Evolutionary conservation across 345 rosid species (phyloP).

Genomic region (Cardamine occulta): DNA sequence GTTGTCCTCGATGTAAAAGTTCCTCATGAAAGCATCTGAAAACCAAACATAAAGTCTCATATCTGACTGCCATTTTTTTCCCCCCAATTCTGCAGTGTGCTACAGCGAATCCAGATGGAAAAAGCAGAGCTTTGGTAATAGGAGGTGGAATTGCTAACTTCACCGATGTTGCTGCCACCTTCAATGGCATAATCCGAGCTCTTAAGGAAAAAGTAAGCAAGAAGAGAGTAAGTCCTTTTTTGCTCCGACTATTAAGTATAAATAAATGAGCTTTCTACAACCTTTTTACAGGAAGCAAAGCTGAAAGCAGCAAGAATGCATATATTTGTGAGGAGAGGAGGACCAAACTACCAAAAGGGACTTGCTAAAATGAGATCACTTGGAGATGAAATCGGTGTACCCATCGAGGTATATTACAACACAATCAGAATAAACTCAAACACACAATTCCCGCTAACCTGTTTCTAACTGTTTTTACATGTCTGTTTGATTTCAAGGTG

Average conservation of each 20-base stretch:
- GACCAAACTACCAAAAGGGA: conserved; percentile 94
- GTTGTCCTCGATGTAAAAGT: conserved; percentile 86
- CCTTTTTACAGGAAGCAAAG: conserved; percentile 40
- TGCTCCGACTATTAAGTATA: conserved; percentile 58
- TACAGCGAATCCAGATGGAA: conserved; percentile 85
- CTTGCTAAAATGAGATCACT: conserved; percentile 91
- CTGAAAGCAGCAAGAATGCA: conserved; percentile 47
- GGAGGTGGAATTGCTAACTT: conserved; percentile 99
- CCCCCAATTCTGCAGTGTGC: conserved; percentile 65
- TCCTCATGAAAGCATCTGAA: background rate
- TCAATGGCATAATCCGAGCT: conserved; percentile 88
- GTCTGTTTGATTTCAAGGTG: conserved; percentile 51
- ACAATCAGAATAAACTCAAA: background rate
- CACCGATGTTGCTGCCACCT: conserved; percentile 94
- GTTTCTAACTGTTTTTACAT: conserved; percentile 2
- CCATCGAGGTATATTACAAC: conserved; percentile 67
- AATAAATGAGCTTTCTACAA: conserved; percentile 44
- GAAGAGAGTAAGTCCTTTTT: conserved; percentile 75
- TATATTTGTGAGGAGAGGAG: conserved; percentile 70
- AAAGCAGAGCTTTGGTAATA: conserved; percentile 81
- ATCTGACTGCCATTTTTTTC: conserved; percentile 7
- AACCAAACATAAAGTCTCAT: background rate
- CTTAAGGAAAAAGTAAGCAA: conserved; percentile 75
- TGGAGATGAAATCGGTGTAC: conserved; percentile 90
- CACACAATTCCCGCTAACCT: background rate